Conservation (phyloP, 108 stramenopile species). For the Pseudonitzschia multistriata region DNA sequence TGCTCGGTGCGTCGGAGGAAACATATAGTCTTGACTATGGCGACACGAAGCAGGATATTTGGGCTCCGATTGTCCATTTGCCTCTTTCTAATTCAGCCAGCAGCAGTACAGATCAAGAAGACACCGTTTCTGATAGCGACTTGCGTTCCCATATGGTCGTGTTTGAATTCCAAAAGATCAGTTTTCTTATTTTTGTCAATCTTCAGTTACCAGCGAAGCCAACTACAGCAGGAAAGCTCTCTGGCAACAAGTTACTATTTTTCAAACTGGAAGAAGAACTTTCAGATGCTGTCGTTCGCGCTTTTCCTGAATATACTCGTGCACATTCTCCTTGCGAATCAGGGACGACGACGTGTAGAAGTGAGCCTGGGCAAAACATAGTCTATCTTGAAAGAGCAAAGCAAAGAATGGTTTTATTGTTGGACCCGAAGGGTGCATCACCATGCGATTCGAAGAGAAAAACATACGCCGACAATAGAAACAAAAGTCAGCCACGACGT, state of each 20-base stretch:
- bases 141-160: constrained; percentile 33
- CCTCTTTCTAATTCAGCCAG: constrained; percentile 8
- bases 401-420: constrained; percentile 46
- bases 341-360: neutral
- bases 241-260: constrained; percentile 1
- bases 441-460: constrained; percentile 13
- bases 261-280: constrained; percentile 14
- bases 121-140: constrained; percentile 18
- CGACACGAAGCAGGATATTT: constrained; percentile 27
- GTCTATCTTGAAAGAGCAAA: constrained; percentile 53
- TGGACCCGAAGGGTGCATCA: constrained; percentile 42
- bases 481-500: neutral
- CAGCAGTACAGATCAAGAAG: neutral
- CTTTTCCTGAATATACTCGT: neutral
- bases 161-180: constrained; percentile 35
- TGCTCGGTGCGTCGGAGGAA: constrained; percentile 40
- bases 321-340: neutral
- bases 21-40: constrained; percentile 14
- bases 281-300: constrained; percentile 3
- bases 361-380: constrained; percentile 52
- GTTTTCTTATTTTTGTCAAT: constrained; percentile 46
- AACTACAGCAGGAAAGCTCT: neutral
- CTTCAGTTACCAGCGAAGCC: neutral
- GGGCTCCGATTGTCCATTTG: constrained; percentile 54
- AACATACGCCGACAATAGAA: neutral